Evolutionary conservation across 23 red algal genomes (phyloP).

Genomic region (Porphyridium purpureum): DNA sequence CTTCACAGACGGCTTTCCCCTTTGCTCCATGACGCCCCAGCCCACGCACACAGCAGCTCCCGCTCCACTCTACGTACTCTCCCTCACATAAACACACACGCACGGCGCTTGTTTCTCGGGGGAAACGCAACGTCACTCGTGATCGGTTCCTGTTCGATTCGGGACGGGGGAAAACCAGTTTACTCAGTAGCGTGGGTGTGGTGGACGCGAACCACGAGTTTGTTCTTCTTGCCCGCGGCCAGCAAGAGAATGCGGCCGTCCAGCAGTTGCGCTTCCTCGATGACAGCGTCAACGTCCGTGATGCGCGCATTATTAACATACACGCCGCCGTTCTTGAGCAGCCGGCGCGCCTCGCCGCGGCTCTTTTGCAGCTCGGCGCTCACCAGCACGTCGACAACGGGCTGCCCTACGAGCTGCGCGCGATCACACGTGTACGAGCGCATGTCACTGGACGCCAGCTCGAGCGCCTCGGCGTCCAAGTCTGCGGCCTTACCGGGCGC

Average conservation of each 20-base stretch:
- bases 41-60: too few relatives aligned
- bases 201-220: slow-evolving; percentile 23
- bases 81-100: too few relatives aligned
- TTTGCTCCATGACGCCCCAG: too few relatives aligned
- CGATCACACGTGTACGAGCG: slow-evolving; percentile 15
- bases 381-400: slow-evolving; percentile 76
- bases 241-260: slow-evolving; percentile 62
- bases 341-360: slow-evolving; percentile 63
- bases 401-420: slow-evolving; percentile 25
- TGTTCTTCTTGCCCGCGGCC: slow-evolving; percentile 88
- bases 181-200: background rate
- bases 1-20: too few relatives aligned
- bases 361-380: slow-evolving; percentile 57
- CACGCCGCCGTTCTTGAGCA: slow-evolving; percentile 70
- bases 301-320: slow-evolving; percentile 82
- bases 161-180: too few relatives aligned
- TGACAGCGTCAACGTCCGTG: slow-evolving; percentile 14
- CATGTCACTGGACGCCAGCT: slow-evolving; percentile 46
- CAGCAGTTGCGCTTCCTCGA: slow-evolving; percentile 40
- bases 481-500: slow-evolving; percentile 30
- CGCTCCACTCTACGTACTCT: too few relatives aligned
- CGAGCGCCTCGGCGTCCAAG: slow-evolving; percentile 45
- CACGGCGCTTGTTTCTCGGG: too few relatives aligned
- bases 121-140: too few relatives aligned
- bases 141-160: too few relatives aligned